Evolutionary conservation across 2,329 filamentous ascomycete species (phyloP).

Genomic region (Cytospora mali): DNA sequence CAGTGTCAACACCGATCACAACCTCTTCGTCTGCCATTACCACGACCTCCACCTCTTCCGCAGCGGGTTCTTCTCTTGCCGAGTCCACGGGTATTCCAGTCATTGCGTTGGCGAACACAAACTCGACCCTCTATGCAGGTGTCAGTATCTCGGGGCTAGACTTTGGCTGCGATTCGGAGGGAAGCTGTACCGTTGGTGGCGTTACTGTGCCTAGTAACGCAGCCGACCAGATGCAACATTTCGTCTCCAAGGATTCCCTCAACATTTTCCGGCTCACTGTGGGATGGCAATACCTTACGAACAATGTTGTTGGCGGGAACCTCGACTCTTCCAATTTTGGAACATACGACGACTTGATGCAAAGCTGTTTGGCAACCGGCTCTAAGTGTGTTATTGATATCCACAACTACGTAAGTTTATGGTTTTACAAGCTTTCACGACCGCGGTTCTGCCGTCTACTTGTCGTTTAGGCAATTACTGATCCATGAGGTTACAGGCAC

Average conservation of each 20-base stretch:
- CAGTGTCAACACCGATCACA: neutral
- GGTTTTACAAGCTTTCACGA: neutral
- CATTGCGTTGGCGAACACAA: neutral
- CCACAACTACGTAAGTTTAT: conserved; percentile 35
- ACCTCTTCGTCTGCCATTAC: neutral
- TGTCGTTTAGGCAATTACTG: neutral
- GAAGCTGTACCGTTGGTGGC: conserved; percentile 40
- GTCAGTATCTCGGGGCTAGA: conserved; percentile 52
- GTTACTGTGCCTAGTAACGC: conserved; percentile 30
- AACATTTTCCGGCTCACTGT: conserved; percentile 60
- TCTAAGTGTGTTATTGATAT: conserved; percentile 53
- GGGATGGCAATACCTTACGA: conserved; percentile 55
- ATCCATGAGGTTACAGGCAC: conserved; percentile 32
- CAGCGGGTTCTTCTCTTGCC: neutral
- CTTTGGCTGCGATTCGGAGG: conserved; percentile 48
- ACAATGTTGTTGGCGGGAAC: conserved; percentile 44
- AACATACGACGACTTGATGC: conserved; percentile 53
- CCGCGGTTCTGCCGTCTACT: no score
- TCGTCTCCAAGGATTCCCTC: conserved; percentile 53
- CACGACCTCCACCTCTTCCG: neutral
- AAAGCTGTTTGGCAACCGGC: conserved; percentile 51
- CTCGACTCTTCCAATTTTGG: conserved; percentile 46
- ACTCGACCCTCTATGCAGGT: conserved; percentile 32
- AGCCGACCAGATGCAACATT: conserved; percentile 58
- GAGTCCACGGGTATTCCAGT: no score